Percentiles rank a stretch among this genome's conserved stretches.
Conservation (phyloP, 2,329 filamentous ascomycete genomes). For the Diaporthe sp. region DNA sequence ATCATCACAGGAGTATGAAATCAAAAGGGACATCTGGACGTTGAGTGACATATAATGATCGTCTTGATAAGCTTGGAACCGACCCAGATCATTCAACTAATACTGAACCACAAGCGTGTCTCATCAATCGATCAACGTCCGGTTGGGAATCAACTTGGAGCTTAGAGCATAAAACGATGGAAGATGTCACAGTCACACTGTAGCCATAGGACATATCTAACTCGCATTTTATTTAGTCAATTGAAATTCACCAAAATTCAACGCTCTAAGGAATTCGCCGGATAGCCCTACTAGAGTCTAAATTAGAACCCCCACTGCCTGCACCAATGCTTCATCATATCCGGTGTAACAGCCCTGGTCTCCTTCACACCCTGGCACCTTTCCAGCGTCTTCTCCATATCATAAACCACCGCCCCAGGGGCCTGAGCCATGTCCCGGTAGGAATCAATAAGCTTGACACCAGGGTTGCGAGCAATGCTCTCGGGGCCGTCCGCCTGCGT, state of each 20-base stretch:
- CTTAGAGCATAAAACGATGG: no score
- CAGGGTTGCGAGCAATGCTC: conserved; percentile 57
- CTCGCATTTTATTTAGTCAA: background rate
- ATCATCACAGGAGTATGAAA: no score
- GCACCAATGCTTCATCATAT: conserved; percentile 61
- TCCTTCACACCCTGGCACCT: conserved; percentile 56
- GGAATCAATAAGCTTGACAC: conserved; percentile 63
- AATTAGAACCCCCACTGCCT: conserved; percentile 55
- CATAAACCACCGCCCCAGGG: conserved; percentile 50
- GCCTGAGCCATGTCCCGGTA: conserved; percentile 52
- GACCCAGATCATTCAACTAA: no score
- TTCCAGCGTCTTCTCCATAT: conserved; percentile 54
- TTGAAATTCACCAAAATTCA: background rate
- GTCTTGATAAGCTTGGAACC: no score
- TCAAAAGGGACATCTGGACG: no score
- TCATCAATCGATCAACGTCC: no score
- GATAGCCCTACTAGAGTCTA: background rate
- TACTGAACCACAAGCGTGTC: no score
- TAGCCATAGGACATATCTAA: no score
- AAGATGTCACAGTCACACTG: no score
- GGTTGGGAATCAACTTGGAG: no score
- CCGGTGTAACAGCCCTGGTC: conserved; percentile 54
- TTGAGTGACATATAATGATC: no score
- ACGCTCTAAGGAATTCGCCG: background rate
- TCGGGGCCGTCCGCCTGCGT: conserved; percentile 52